Evolutionary conservation across 371 early-diverging fungal genomes (phyloP).

Genomic region (Rhizomucor miehei): DNA sequence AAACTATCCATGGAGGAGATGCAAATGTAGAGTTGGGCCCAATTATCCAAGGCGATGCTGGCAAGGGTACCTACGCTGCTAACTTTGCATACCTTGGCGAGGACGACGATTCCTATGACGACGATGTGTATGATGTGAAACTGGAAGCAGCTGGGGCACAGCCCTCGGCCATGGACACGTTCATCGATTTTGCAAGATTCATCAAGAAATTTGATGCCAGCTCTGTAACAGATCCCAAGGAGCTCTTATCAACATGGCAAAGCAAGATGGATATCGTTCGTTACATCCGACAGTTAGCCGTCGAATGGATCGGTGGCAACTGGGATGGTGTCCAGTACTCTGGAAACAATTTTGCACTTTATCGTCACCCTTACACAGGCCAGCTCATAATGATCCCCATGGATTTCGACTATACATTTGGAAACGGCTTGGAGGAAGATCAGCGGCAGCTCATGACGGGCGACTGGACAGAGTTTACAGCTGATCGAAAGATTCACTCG

Average conservation of each 20-base stretch:
- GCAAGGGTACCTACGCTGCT: slow-evolving; percentile 25
- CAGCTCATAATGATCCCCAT: slow-evolving; percentile 33
- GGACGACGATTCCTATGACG: slow-evolving; percentile 18
- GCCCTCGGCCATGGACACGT: slow-evolving; percentile 13
- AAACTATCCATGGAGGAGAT: slow-evolving; percentile 34
- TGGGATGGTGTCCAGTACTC: slow-evolving; percentile 30
- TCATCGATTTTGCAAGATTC: slow-evolving; percentile 34
- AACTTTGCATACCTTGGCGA: slow-evolving; percentile 30
- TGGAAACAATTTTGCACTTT: slow-evolving; percentile 29
- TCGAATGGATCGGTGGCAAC: slow-evolving; percentile 39
- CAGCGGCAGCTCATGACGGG: slow-evolving; percentile 19
- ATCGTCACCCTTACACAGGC: slow-evolving; percentile 10
- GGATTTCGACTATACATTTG: slow-evolving; percentile 45
- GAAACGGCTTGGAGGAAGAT: slow-evolving; percentile 32
- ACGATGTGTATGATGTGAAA: slow-evolving; percentile 17
- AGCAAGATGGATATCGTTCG: slow-evolving; percentile 14
- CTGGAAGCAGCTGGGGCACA: slow-evolving; percentile 12
- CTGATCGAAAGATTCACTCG: slow-evolving; percentile 14
- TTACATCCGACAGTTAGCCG: slow-evolving; percentile 37
- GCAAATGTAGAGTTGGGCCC: slow-evolving; percentile 16
- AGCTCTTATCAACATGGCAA: slow-evolving; percentile 6
- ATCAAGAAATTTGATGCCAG: slow-evolving; percentile 15
- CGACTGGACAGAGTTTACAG: slow-evolving; percentile 17
- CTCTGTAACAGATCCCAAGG: not conserved
- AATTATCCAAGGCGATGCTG: slow-evolving; percentile 36